Evolutionary conservation across 352 stramenopile genomes (phyloP), one percentile per base, ranked within the genome.

Genomic region (Globisporangium canariense): DNA sequence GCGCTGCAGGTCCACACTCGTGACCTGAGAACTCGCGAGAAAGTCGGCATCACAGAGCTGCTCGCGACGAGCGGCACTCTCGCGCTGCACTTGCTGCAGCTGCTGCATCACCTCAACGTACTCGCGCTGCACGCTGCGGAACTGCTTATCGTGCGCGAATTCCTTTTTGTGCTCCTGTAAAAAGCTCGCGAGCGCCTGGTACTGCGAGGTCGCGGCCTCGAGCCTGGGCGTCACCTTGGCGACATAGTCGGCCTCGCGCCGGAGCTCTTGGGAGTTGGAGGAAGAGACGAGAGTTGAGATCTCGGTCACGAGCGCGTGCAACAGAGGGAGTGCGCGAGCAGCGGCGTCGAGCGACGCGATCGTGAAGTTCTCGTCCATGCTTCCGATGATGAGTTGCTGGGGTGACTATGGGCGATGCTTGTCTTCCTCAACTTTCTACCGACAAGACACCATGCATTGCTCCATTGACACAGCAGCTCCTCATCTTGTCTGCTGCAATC

Each of bases 21-120:
- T 87, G 32, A 93, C 71, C 47, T 84, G 78, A 38, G 72, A 71
- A 18, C 69, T 77, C 0, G 75, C 64, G 13, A 92, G 47, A 60
- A 94, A 92, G 61, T 91, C 85, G 41, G 79, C 69, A 32, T 94
- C 83, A 45, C 84, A 90, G 53, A 92, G 64, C 18, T 72, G 73
- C 59, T 92, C 85, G 16, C 84, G 81, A n/a, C 68, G 64, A 40
- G 73, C 72, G 1, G 83, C 74, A 3, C 74, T 71, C 49, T 82
- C 69, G 25, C 75, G 80, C 60, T 94, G 81, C 5, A 76, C 71
- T n/a, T 68, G 75, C 64, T 91, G 83, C 4, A 94, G 76, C 28
- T 88, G 74, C 43, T 91, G 79, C 83, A 92, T 91, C 32, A 78
- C 78, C 0, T 65, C 66, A 9, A 91, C 81, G 54, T 87, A 93